Evolutionary conservation across 306 rosid genomes (phyloP).

Genomic region (Dryas alaskensis): DNA sequence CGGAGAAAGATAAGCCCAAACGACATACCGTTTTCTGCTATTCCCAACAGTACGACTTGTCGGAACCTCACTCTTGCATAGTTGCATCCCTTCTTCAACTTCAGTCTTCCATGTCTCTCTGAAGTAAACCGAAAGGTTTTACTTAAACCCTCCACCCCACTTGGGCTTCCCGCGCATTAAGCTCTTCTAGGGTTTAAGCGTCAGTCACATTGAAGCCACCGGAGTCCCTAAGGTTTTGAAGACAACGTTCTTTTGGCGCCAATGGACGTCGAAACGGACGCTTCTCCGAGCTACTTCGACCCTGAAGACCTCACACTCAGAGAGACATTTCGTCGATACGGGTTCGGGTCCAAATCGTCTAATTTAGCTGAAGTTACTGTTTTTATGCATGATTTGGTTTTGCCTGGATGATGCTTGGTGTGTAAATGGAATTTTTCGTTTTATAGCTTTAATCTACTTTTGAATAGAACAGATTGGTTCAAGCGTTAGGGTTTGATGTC

Average conservation of each 20-base stretch:
- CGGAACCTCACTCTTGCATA: not conserved
- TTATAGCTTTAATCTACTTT: not conserved
- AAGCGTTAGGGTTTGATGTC: constrained; percentile 6
- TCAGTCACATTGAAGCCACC: not conserved
- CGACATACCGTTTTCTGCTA: not conserved
- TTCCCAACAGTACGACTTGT: not conserved
- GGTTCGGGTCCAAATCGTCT: constrained; percentile 36
- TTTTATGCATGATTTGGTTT: not conserved
- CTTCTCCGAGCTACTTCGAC: constrained; percentile 61
- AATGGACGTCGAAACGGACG: constrained; percentile 66
- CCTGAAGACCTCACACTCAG: constrained; percentile 69
- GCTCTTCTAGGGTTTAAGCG: constrained; percentile 42
- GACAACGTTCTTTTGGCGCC: not conserved
- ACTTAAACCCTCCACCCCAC: not conserved
- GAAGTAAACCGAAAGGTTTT: not conserved
- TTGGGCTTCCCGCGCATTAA: constrained; percentile 38
- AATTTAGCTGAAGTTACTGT: not conserved
- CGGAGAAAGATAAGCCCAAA: not conserved
- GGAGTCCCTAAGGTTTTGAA: not conserved
- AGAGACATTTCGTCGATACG: constrained; percentile 71
- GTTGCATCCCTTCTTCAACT: not conserved
- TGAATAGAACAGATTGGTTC: not conserved
- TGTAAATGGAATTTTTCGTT: not conserved
- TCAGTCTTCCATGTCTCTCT: not conserved
- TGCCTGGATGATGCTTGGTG: not conserved